A percentile compares a stretch with the other conserved stretches of the same genome.
Conservation (phyloP, 805 yeast genomes). For the Wickerhamiella bombiphila region DNA sequence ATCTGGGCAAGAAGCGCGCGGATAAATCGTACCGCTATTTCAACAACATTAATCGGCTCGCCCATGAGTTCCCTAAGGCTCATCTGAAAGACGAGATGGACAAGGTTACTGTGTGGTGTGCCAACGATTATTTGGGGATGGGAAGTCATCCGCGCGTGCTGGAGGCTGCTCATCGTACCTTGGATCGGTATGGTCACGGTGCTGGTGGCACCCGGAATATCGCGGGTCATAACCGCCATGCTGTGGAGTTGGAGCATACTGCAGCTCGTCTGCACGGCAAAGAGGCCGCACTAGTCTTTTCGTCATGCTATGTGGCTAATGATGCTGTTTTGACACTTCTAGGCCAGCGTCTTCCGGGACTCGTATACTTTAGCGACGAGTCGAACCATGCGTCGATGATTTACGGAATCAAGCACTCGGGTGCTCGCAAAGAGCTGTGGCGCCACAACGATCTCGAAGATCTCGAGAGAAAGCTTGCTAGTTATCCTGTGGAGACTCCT, state of each 20-base stretch:
- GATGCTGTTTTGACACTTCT: constrained; percentile 85
- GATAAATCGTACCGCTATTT: constrained; percentile 93
- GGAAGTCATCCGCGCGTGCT: constrained; percentile 66
- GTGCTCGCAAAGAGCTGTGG: constrained; percentile 76
- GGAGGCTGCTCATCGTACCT: constrained; percentile 58
- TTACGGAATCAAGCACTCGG: constrained; percentile 82
- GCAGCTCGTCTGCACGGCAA: constrained; percentile 84
- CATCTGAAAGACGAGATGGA: constrained; percentile 63
- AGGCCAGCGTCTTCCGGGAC: constrained; percentile 79
- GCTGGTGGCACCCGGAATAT: constrained; percentile 99
- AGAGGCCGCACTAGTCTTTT: constrained; percentile 87
- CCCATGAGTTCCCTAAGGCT: constrained; percentile 85
- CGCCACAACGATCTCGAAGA: constrained; percentile 80
- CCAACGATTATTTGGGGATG: constrained; percentile 95
- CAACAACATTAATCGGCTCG: constrained; percentile 93
- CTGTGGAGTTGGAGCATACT: constrained; percentile 75
- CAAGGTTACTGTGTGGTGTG: constrained; percentile 97
- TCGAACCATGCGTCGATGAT: constrained; percentile 97
- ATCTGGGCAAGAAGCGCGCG: constrained; percentile 55
- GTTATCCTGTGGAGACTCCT: constrained; percentile 76
- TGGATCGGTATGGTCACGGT: constrained; percentile 90
- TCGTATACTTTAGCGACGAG: constrained; percentile 86
- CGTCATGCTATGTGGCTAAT: constrained; percentile 93
- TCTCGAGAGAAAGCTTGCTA: constrained; percentile 61
- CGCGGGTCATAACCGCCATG: constrained; percentile 90